Percentiles rank a stretch among this genome's conserved stretches.
Conservation (phyloP, 2,329 filamentous ascomycete species). For the Thelonectria rubi region DNA sequence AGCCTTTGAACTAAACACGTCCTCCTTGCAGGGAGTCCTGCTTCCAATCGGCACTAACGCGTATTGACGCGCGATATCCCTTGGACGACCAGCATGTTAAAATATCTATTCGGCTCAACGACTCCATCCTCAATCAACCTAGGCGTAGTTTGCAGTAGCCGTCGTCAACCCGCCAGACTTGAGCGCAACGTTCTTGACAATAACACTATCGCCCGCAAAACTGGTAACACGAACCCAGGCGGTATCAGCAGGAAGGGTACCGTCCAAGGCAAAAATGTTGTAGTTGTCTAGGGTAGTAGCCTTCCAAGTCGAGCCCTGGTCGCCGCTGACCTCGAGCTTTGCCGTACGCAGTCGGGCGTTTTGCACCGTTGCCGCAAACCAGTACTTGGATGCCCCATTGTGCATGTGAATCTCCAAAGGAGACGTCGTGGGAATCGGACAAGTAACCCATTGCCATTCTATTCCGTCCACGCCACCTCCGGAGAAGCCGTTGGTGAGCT, state of each 20-base stretch:
- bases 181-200: conserved; percentile 2
- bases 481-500: conserved; percentile 2
- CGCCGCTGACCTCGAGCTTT: conserved; percentile 1
- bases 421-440: neutral
- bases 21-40: too few relatives aligned
- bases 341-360: neutral
- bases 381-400: conserved; percentile 5
- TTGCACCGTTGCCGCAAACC: conserved; percentile 2
- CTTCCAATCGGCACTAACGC: too few relatives aligned
- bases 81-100: too few relatives aligned
- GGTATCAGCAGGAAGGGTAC: neutral
- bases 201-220: neutral
- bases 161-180: conserved; percentile 1
- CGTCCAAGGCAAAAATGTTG: conserved; percentile 6
- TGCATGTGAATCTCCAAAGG: conserved; percentile 10
- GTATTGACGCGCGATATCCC: too few relatives aligned
- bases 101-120: too few relatives aligned
- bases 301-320: conserved; percentile 1
- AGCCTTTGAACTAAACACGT: too few relatives aligned
- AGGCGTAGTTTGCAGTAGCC: neutral
- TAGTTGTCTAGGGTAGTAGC: neutral
- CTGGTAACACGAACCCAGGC: conserved; percentile 6
- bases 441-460: conserved; percentile 7
- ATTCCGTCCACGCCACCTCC: conserved; percentile 8
- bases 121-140: neutral